Base-by-base conservation (phyloP, 495 filamentous ascomycete genomes). In the Lindgomyces ingoldianus region DNA sequence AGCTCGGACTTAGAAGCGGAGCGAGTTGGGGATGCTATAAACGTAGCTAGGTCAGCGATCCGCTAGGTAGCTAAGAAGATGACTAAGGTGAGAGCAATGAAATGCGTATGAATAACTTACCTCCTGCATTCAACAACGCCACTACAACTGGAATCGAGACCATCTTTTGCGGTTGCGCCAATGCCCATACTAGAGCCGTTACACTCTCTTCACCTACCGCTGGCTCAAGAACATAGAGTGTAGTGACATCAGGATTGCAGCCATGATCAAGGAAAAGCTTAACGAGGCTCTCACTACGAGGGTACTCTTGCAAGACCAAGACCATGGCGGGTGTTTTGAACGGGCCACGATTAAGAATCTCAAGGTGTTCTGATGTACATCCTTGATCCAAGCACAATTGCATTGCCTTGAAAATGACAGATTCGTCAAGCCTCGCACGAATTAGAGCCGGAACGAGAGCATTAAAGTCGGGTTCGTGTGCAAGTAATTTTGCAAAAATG, bases 121-220 rank as follows among this genome's bases (percentile, higher is more conserved):
- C n/a, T 58, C 60, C 60, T n/a, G 45, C 60, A 21, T 41, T 27
- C 30, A 69, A 42, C 11, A 69, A 42, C 4, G 61, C 61, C 12
- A 49, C 12, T 14, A 69, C 61, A 9, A 69, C 66, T 19, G 48
- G n/a, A 21, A 19, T 57, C n/a, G 60, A 64, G 2, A 65, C 53
- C 42, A 27, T 60, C 54, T 65, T 69, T 50, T 61, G 54, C 3
- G 66, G 66, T 57, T 69, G 66, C 4, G 33, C 54, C 16, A 69
- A 18, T 12, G 66, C 66, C 66, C 66, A 69, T 14, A 64, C n/a
- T n/a, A 69, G 51, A 21, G 44, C 42, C 4, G 66, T 27, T 1
- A 69, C 14, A 9, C n/a, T 50, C 39, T 69, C 66, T 45, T 60
- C 54, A 18, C 60, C 66, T 1, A 48, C 24, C 10, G 16, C 36